These are phyloP conservation scores for Acanthamoeba culbertsoni DNA, from an alignment of 208 protist genomes.

Conservation along the genomic window DNA sequence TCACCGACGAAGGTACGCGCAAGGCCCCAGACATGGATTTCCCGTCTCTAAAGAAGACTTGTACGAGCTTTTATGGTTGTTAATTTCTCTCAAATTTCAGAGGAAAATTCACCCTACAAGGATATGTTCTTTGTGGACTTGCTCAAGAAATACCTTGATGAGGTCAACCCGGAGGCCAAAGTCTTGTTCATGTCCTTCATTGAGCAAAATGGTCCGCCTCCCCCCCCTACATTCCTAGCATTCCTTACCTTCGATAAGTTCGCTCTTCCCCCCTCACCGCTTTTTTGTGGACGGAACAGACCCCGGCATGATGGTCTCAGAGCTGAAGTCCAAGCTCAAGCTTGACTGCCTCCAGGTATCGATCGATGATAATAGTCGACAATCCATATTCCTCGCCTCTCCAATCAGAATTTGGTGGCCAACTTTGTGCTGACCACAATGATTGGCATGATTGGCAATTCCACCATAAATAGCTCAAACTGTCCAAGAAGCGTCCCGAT, in stretches of 20 bases:
- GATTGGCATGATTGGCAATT: too few relatives aligned
- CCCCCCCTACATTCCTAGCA: not conserved
- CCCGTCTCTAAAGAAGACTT: too few relatives aligned
- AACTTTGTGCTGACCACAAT: too few relatives aligned
- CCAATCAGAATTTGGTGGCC: not conserved
- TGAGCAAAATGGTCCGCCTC: not conserved
- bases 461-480: constrained; percentile 48
- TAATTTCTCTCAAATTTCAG: not conserved
- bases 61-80: too few relatives aligned
- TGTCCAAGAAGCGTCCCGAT: not conserved
- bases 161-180: constrained; percentile 38
- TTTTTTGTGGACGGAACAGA: too few relatives aligned
- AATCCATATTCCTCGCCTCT: not conserved
- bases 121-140: not conserved
- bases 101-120: constrained; percentile 49
- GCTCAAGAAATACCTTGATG: constrained; percentile 11
- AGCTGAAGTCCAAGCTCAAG: constrained; percentile 34
- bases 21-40: too few relatives aligned
- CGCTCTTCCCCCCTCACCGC: not conserved
- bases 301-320: not conserved
- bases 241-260: not conserved
- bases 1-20: constrained; percentile 4
- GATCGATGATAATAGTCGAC: not conserved
- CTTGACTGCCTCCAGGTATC: not conserved
- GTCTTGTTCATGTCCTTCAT: constrained; percentile 48